These are phyloP conservation scores for Neostapfia colusana DNA, from an alignment of 176 grass and related monocot genomes.

Conservation along the genomic window DNA sequence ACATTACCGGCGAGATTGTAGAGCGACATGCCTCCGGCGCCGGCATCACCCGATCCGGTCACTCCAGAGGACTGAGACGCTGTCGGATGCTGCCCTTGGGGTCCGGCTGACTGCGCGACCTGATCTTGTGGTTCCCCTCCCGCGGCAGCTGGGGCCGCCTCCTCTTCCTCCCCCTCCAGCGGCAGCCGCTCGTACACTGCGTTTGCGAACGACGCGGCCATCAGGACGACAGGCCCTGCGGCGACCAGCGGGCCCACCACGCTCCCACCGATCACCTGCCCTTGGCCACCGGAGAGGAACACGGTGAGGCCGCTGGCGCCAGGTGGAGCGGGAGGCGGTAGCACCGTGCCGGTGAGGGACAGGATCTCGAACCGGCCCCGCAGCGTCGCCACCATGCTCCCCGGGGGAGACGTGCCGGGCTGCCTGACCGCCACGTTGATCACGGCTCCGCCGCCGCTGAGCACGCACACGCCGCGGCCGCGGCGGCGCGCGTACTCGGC, in stretches of 20 bases:
- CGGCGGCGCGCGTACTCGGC: slow-evolving; percentile 81
- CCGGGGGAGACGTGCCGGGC: slow-evolving; percentile 73
- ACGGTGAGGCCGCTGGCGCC: slow-evolving; percentile 81
- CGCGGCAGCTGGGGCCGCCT: slow-evolving; percentile 29
- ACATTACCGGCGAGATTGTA: slow-evolving; percentile 82
- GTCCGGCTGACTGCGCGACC: slow-evolving; percentile 33
- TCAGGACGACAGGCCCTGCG: slow-evolving; percentile 84
- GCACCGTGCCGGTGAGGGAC: slow-evolving; percentile 82
- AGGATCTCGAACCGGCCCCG: slow-evolving; percentile 93
- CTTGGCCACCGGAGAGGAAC: slow-evolving; percentile 82
- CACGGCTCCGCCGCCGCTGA: slow-evolving; percentile 78
- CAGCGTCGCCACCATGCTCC: slow-evolving; percentile 88
- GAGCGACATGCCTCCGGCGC: slow-evolving; percentile 64
- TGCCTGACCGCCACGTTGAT: slow-evolving; percentile 76
- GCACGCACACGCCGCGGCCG: slow-evolving; percentile 86
- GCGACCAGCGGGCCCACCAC: slow-evolving; percentile 74
- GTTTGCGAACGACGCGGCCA: slow-evolving; percentile 84
- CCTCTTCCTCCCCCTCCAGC: slow-evolving; percentile 66
- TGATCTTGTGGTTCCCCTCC: slow-evolving; percentile 47
- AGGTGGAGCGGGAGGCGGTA: slow-evolving; percentile 76
- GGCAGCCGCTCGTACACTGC: slow-evolving; percentile 95
- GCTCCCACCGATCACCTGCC: slow-evolving; percentile 89
- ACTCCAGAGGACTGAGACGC: slow-evolving; percentile 81
- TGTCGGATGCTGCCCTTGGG: slow-evolving; percentile 56
- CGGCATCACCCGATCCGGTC: slow-evolving; percentile 65